These are phyloP conservation scores for Suillus ampliporus DNA, from an alignment of 768 basidiomycete genomes.

Conservation along the genomic window DNA sequence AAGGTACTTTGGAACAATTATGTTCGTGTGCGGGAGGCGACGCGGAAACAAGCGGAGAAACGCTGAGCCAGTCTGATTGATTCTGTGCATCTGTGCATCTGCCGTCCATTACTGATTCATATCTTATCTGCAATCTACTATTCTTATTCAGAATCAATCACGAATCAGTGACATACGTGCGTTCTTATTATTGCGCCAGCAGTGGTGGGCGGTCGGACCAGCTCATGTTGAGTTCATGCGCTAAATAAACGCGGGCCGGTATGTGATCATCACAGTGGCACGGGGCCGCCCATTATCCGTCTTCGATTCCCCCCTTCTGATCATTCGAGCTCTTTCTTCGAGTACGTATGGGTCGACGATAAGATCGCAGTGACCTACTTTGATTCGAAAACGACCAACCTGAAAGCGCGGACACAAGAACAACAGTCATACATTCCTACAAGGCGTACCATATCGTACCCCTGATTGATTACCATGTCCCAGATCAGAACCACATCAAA, in stretches of 20 bases:
- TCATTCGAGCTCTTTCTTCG: neutral
- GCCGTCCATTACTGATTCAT: neutral
- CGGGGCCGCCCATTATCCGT: neutral
- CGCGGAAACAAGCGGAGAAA: slow-evolving; percentile 17
- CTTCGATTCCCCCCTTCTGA: neutral
- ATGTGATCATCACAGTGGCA: neutral
- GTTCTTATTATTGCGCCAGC: neutral
- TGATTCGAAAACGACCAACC: neutral
- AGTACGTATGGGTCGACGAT: neutral
- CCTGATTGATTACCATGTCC: neutral
- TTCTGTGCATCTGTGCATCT: no score
- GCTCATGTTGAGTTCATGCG: neutral
- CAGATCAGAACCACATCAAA: neutral
- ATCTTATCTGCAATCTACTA: neutral
- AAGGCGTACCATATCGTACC: neutral
- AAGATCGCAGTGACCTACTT: neutral
- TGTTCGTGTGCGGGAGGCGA: slow-evolving; percentile 48
- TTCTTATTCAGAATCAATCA: neutral
- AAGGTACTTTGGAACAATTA: slow-evolving; percentile 64
- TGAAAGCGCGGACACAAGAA: neutral
- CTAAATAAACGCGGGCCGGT: neutral
- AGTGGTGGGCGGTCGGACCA: neutral
- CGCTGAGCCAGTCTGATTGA: neutral
- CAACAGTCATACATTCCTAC: neutral
- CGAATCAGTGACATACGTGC: neutral